phyloP scores from a whole-genome alignment of 805 yeast genomes.

The Saccharomyces jurei region DNA sequence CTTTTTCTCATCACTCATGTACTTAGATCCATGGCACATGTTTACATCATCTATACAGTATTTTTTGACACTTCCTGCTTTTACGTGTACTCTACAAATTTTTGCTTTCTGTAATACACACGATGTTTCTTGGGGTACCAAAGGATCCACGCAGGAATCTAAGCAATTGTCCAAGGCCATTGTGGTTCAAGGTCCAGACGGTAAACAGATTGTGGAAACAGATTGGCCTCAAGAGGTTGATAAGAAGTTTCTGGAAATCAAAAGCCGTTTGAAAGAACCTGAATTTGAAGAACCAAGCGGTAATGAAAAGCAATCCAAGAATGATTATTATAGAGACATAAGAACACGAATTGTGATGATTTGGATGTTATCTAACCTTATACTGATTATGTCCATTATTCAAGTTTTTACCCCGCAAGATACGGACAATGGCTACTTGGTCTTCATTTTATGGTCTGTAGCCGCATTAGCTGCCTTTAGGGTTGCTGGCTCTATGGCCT shows the following conservation, averaged over 20 bases:
- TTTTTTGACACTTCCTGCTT: conserved; percentile 82
- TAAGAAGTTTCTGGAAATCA: conserved; percentile 30
- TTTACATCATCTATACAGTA: conserved; percentile 81
- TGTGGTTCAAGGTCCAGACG: conserved; percentile 69
- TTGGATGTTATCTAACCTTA: conserved; percentile 83
- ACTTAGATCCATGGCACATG: conserved; percentile 95
- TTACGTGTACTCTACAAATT: conserved; percentile 85
- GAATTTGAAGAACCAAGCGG: conserved; percentile 24
- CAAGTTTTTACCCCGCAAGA: conserved; percentile 70
- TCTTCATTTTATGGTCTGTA: conserved; percentile 85
- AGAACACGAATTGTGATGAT: conserved; percentile 90
- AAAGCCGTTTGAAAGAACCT: conserved; percentile 31
- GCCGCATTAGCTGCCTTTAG: conserved; percentile 77
- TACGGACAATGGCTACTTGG: conserved; percentile 63
- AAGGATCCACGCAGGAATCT: conserved; percentile 76
- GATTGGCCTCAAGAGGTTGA: conserved; percentile 36
- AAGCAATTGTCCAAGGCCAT: conserved; percentile 74
- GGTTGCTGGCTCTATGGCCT: conserved; percentile 72
- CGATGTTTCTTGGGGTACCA: conserved; percentile 98
- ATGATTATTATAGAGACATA: conserved; percentile 90
- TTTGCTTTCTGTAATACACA: conserved; percentile 97
- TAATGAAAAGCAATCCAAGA: conserved; percentile 33
- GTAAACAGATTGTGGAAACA: conserved; percentile 70
- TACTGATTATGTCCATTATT: conserved; percentile 78
- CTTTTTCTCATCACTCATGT: conserved; percentile 69